Evolutionary conservation across 371 early-diverging fungal genomes (phyloP).

Genomic region (Actinomortierella ambigua): DNA sequence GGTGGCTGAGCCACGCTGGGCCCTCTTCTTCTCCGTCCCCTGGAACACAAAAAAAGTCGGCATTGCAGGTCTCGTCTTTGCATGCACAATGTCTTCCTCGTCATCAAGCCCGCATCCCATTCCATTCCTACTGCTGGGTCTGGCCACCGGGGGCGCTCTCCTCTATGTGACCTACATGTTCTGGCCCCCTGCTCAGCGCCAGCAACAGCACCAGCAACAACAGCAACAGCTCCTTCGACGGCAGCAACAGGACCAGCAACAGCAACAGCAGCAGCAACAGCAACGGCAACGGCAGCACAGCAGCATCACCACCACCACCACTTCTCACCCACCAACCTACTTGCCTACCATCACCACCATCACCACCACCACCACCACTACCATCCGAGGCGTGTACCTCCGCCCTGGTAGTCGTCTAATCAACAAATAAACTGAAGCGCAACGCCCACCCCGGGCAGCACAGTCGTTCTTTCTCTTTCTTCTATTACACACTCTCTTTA

Average conservation of each 20-base stretch:
- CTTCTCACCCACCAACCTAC: too few relatives aligned
- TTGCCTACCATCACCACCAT: too few relatives aligned
- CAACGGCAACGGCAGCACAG: background rate
- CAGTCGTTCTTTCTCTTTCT: background rate
- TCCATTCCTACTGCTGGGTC: conserved; percentile 39
- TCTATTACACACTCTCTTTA: background rate
- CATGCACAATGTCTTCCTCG: conserved; percentile 9
- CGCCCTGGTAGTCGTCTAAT: too few relatives aligned
- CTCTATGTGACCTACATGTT: conserved; percentile 46
- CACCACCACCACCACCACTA: too few relatives aligned
- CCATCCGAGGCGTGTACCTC: too few relatives aligned
- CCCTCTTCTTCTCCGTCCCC: too few relatives aligned
- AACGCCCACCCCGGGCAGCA: too few relatives aligned
- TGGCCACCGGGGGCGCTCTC: conserved; percentile 39
- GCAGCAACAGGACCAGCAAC: background rate
- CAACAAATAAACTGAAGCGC: too few relatives aligned
- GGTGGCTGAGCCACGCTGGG: too few relatives aligned
- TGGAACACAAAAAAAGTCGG: too few relatives aligned
- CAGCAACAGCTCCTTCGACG: conserved; percentile 4
- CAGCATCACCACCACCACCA: too few relatives aligned
- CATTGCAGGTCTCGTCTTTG: too few relatives aligned
- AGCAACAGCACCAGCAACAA: conserved; percentile 9
- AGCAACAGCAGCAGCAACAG: conserved; percentile 3
- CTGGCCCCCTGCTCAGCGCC: conserved; percentile 33
- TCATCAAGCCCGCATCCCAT: conserved; percentile 22